Evolutionary conservation across 148 eudicot species (phyloP), one percentile per base, ranked within the genome.

Genomic region (Chenopodium suecicum): DNA sequence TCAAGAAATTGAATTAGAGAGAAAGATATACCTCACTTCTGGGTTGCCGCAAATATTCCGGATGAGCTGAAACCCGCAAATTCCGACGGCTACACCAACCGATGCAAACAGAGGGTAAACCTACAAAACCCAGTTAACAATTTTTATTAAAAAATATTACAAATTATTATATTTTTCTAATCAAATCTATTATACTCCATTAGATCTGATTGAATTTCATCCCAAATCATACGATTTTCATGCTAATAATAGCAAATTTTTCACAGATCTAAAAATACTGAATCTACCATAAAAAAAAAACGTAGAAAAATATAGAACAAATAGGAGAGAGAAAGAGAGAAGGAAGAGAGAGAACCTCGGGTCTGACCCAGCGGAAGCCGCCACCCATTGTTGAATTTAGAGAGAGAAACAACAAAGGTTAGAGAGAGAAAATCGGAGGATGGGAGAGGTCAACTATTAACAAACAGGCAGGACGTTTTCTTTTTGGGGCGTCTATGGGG

Each of bases 51-150:
- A 27, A 47, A 93, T 92, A 82, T 93, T 93, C 22, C 98, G 95
- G 69, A 92, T 63, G 85, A 93, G 88, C 76, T 92, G 95, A 86
- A 92, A 81, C 0, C 89, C 95, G 73, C 95, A 92, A 62, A 93
- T 90, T 62, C 94, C 98, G 7, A 93, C 92, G 75, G 98, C 98
- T 2, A 89, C 87, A 13, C 98, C 98, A 27, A 91, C 87, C 27
- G 98, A 86, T 22, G 87, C 94, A 88, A 93, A 90, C 70, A 93
- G 80, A 34, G 98, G 98, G 75, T 86, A 92, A 32, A 90, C 95
- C 98, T 93, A 72, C 75, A 46, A 14, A 56, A 17, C 16, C 17
- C 62, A 3, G 0, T 56, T 56, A 4, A 56, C 7, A 56, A 56
- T 56, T 14, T 16, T 3, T 56, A 14, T 56, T 3, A 13, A 54